Evolutionary conservation across 331 rosid species (phyloP), one percentile per base, ranked within the genome.

Genomic region (Rosa hybrid): DNA sequence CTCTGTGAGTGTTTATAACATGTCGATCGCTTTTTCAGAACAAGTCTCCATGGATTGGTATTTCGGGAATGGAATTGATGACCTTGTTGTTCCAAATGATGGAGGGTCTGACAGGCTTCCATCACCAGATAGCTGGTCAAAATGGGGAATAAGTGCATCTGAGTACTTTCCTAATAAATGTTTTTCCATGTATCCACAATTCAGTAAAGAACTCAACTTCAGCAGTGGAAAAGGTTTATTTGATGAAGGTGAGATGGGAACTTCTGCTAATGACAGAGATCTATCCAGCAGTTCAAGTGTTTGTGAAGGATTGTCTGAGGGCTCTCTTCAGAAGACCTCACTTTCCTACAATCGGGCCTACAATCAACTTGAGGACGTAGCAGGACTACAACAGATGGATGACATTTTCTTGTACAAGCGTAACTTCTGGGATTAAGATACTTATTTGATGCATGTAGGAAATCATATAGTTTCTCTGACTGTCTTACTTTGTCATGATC

Each of bases 381-480:
- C 78, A 8, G 85, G 85, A 77, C 85, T 87, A 71, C 78, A 84
- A 59, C 86, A 53, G 50, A 86, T 74, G 72, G 88, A 86, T 82
- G 94, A 90, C 85, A 85, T 81, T 84, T 90, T 84, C 97, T 74
- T 89, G 97, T 91, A 91, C 92, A 82, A 68, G 83, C 89, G 72
- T 89, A 83, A 89, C 88, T 81, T 88, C 90, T 89, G 91, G 85
- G 87, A 87, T 81, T 89, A 71, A 72, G 78, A 88, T 88, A 73
- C 87, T 84, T 88, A 82, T 78, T 84, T 87, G 73, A 39, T 88
- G 83, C 87, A 71, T 85, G 83, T 86, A 79, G 90, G 81, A 88
- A 78, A 59, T 77, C 82, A 73, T 84, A 30, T 84, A 83, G 80
- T 73, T 78, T 85, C 76, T 83, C 65, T 53, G 82, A 73, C 51